Evolutionary conservation across 495 filamentous ascomycete species (phyloP).

Genomic region (Aspergillus diversus): DNA sequence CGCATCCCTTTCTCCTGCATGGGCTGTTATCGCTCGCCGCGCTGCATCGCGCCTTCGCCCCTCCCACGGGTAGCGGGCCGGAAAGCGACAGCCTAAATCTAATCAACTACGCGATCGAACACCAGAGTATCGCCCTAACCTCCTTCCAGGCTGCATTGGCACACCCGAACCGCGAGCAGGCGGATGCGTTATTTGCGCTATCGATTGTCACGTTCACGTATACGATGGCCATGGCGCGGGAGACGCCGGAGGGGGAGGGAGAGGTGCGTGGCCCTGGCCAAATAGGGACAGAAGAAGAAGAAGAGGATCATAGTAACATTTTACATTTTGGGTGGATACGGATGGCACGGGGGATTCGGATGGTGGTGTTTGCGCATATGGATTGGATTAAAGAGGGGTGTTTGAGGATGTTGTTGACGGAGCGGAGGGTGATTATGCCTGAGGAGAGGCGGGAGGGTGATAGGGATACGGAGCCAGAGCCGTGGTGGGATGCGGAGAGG

Average conservation of each 20-base stretch:
- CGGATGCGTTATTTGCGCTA: neutral
- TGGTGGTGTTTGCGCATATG: neutral
- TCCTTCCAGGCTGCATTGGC: neutral
- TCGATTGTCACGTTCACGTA: neutral
- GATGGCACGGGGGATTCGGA: neutral
- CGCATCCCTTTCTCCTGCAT: neutral
- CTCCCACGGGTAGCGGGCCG: neutral
- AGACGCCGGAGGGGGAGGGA: neutral
- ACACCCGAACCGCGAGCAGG: neutral
- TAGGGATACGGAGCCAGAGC: neutral
- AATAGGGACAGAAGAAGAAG: no score
- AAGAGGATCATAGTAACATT: neutral
- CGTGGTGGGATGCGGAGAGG: neutral
- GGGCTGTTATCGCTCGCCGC: neutral
- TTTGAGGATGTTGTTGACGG: neutral
- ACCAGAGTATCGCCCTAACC: neutral
- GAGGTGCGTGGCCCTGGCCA: neutral
- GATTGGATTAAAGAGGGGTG: conserved; percentile 3
- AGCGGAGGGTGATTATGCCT: neutral
- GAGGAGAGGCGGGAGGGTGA: neutral
- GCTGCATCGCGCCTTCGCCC: neutral
- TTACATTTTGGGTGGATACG: conserved; percentile 1
- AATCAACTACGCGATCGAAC: neutral
- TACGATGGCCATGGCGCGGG: neutral
- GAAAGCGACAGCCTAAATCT: neutral